phyloP scores from a whole-genome alignment of 2,329 filamentous ascomycete genomes.

The Calonectria multiphialidica region DNA sequence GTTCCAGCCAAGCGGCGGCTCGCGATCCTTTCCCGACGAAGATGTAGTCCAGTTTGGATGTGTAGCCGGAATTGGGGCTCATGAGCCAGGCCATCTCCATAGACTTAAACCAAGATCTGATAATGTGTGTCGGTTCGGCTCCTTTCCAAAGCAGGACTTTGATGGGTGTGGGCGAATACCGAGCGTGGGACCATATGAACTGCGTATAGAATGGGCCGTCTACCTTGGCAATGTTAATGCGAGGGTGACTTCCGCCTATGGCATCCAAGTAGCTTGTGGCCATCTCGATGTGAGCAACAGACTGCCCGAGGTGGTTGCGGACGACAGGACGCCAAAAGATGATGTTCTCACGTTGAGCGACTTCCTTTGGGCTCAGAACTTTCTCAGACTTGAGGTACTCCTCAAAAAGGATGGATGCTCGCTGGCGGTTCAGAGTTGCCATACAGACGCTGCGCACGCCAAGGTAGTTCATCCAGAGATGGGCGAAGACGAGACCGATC shows the following conservation, averaged over 20 bases:
- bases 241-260: conserved; percentile 32
- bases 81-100: conserved; percentile 52
- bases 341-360: conserved; percentile 74
- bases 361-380: conserved; percentile 74
- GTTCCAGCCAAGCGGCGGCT: neutral
- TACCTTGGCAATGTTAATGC: conserved; percentile 40
- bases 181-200: conserved; percentile 44
- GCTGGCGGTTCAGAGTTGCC: conserved; percentile 86
- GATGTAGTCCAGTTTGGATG: conserved; percentile 32
- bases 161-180: conserved; percentile 39
- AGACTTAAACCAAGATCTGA: conserved; percentile 53
- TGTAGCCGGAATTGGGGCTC: conserved; percentile 37
- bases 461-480: conserved; percentile 87
- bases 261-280: conserved; percentile 57
- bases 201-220: conserved; percentile 46
- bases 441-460: conserved; percentile 89
- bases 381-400: conserved; percentile 62
- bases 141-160: conserved; percentile 51
- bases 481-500: conserved; percentile 77
- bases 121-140: conserved; percentile 44
- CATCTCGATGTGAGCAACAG: conserved; percentile 53
- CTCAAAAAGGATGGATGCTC: conserved; percentile 82
- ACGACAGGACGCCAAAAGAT: conserved; percentile 59
- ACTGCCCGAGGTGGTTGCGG: conserved; percentile 42
- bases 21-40: conserved; percentile 21